Base-by-base conservation (phyloP, 2,329 filamentous ascomycete species). In the Pyrenochaeta sp. region DNA sequence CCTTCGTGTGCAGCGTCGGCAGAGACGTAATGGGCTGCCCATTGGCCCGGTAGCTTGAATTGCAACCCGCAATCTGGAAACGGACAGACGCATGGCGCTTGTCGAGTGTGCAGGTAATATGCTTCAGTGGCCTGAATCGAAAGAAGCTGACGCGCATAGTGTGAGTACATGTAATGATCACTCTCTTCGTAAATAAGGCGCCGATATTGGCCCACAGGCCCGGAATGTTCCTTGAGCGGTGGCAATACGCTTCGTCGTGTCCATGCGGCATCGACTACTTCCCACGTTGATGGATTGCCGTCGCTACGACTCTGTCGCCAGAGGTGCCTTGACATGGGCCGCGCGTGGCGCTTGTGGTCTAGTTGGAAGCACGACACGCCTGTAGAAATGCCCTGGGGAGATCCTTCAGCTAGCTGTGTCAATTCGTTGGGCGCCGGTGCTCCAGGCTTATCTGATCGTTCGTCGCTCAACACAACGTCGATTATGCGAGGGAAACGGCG, bases 381-480 rank as follows among this genome's bases (percentile, higher is more conserved):
- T 20, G 20, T 12, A 27, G 14, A 36, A 10, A 45, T 45, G 32
- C 18, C 18, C 9, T 15, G n/a, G 33, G 33, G 32, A 9, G 15
- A 51, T 41, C 15, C 31, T 15, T 11, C 21, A 14, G 48, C 48
- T 18, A 45, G n/a, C n/a, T 14, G 21, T 4, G 17, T 45, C 11
- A 27, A 9, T 10, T 40, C 17, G 1, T 11, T 12, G 14, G 42
- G 41, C 33, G 40, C 4, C 39, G 41, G 27, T 40, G n/a, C 15
- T 23, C 45, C 49, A 14, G 3, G 5, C 17, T 49, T 41, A 20
- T 48, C 32, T n/a, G 42, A 29, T 36, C 18, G 39, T 21, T 32
- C 46, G 7, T 44, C 48, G 4, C 43, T 41, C 23, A 59, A 31
- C 21, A 57, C 56, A 30, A 59, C 58, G 33, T 54, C 33, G 7